These are phyloP conservation scores for Violaceomyces palustris DNA, from an alignment of 1,284 basidiomycete genomes.

Conservation along the genomic window DNA sequence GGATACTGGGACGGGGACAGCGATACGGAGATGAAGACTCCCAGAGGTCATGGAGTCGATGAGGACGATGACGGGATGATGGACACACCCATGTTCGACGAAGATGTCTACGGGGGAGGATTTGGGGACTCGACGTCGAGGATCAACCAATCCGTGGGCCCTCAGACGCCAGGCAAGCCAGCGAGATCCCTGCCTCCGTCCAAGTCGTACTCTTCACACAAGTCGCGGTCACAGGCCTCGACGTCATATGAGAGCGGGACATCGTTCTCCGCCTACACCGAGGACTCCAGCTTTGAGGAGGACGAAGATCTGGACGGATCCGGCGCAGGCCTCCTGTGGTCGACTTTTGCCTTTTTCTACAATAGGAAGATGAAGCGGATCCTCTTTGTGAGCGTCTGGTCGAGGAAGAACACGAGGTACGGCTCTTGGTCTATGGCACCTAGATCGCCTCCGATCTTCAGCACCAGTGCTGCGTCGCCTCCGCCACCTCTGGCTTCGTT, in stretches of 20 bases:
- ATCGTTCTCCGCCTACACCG: slow-evolving; percentile 12
- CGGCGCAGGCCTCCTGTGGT: slow-evolving; percentile 83
- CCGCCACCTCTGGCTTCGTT: neutral
- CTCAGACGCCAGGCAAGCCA: no score
- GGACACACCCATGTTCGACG: slow-evolving; percentile 50
- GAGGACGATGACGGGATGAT: slow-evolving; percentile 30
- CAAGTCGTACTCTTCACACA: no score
- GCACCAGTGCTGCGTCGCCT: slow-evolving; percentile 18
- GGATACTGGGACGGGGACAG: slow-evolving; percentile 32
- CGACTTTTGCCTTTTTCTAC: slow-evolving; percentile 94
- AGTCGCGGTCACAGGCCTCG: no score
- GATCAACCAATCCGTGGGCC: no score
- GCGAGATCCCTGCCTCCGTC: no score
- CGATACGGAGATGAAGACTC: slow-evolving; percentile 4
- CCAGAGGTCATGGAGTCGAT: slow-evolving; percentile 1
- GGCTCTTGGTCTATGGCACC: slow-evolving; percentile 26
- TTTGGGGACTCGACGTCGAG: slow-evolving; percentile 11
- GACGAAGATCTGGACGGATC: slow-evolving; percentile 62
- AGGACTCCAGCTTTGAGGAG: slow-evolving; percentile 20
- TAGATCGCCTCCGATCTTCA: slow-evolving; percentile 18
- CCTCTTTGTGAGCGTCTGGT: slow-evolving; percentile 88
- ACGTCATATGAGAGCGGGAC: no score
- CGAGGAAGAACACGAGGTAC: slow-evolving; percentile 61
- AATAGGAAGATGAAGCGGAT: slow-evolving; percentile 86
- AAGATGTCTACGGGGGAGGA: slow-evolving; percentile 42